These are phyloP conservation scores for Sporothrix brasiliensis DNA, from an alignment of 2,329 filamentous ascomycete species.

Conservation along the genomic window DNA sequence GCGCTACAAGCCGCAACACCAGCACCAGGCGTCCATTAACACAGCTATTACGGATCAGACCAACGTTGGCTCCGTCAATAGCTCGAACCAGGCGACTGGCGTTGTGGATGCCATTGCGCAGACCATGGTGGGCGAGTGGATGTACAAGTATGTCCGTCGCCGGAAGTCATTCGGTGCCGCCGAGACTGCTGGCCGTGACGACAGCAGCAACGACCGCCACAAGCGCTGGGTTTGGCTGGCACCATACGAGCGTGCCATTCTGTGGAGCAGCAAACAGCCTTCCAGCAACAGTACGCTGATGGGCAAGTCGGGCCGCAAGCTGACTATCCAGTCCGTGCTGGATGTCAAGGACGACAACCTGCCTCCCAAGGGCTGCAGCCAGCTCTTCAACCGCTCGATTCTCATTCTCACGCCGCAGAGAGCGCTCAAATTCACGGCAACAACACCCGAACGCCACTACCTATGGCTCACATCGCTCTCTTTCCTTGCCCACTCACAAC, in stretches of 20 bases:
- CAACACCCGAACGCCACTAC: slow-evolving; percentile 82
- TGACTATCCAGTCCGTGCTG: slow-evolving; percentile 91
- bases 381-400: slow-evolving; percentile 88
- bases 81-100: slow-evolving; percentile 67
- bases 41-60: slow-evolving; percentile 55
- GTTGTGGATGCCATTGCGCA: slow-evolving; percentile 97
- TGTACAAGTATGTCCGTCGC: slow-evolving; percentile 87
- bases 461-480: slow-evolving; percentile 93
- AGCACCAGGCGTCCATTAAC: slow-evolving; percentile 63
- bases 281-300: slow-evolving; percentile 82
- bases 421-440: slow-evolving; percentile 91
- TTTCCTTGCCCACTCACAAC: slow-evolving; percentile 88
- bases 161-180: slow-evolving; percentile 87
- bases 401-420: slow-evolving; percentile 90
- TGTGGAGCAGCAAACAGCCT: slow-evolving; percentile 98
- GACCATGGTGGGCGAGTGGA: slow-evolving; percentile 98
- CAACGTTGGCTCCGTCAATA: slow-evolving; percentile 55
- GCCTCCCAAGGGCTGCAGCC: slow-evolving; percentile 67
- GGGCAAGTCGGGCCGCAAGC: slow-evolving; percentile 93
- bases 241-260: slow-evolving; percentile 91
- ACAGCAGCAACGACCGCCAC: slow-evolving; percentile 77
- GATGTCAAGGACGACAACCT: slow-evolving; percentile 95
- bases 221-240: slow-evolving; percentile 99
- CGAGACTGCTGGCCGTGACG: slow-evolving; percentile 67
- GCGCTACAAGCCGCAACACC: slow-evolving; percentile 53